Evolutionary conservation across 805 yeast genomes (phyloP), one percentile per base, ranked within the genome.

Genomic region (Metschnikowia amazonensis): DNA sequence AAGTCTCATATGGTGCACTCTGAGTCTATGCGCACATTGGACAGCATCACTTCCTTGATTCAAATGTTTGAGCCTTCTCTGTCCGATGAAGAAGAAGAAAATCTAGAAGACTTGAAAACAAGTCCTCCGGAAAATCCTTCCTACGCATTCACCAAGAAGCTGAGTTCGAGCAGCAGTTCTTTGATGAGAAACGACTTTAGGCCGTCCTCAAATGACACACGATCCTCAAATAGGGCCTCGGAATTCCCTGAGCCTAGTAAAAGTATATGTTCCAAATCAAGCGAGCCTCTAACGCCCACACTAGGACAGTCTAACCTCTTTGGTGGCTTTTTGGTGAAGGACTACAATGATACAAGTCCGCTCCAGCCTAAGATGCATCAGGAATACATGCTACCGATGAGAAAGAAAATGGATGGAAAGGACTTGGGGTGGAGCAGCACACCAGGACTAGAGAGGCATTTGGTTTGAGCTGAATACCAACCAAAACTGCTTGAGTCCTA

Each of bases 261-360:
- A n/a, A 20, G 48, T 4, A 18, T 29, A 21, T 24, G 43, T 36
- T 28, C 42, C 17, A 18, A 25, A 21, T 45, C 44, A 10, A 33
- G 27, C 18, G 55, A 49, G 33, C 53, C 55, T 6, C 31, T 42
- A 14, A 49, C 51, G 3, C 51, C 53, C 17, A 45, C 45, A 2
- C 13, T 43, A 9, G 45, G 43, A 9, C 34, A 42, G 17, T n/a
- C 38, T 4, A 20, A 30, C 11, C 7, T 30, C 16, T 20, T 36
- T 14, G 27, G 28, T 1, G 33, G 37, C 24, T 43, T 43, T 10
- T 36, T 45, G 24, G 37, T 45, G 31, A 39, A 32, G 17, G 43
- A 30, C 2, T 36, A 32, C 36, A 29, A 29, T 28, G 53, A 48
- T 28, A 39, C 45, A 32, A 48, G 50, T 17, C 55, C 55, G 5